phyloP scores from a whole-genome alignment of 139 green algal genomes.

The Chlamydomonas sphaeroides region DNA sequence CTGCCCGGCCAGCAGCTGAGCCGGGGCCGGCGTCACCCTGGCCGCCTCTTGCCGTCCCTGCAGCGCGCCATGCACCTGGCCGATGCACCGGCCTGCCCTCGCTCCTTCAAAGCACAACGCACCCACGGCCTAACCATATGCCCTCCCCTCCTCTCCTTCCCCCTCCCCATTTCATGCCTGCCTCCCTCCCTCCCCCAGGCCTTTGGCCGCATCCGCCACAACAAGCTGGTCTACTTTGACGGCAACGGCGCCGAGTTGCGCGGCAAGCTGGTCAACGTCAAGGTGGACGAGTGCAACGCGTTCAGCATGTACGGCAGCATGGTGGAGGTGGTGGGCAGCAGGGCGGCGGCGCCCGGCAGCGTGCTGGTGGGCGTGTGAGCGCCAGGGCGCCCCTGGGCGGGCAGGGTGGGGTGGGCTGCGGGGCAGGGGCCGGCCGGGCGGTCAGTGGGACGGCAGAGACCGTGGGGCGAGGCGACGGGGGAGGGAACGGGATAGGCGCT shows the following conservation, averaged over 20 bases:
- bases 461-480: too few relatives aligned
- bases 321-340: conserved; percentile 40
- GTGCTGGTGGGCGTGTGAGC: background rate
- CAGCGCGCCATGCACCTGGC: too few relatives aligned
- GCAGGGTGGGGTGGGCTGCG: background rate
- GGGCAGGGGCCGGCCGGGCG: background rate
- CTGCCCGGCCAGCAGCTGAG: too few relatives aligned
- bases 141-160: background rate
- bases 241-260: conserved; percentile 76
- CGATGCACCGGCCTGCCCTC: too few relatives aligned
- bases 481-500: too few relatives aligned
- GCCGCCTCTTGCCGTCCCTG: too few relatives aligned
- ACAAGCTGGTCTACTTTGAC: conserved; percentile 94
- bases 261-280: conserved; percentile 75
- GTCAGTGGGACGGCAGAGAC: too few relatives aligned
- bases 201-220: conserved; percentile 88
- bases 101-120: too few relatives aligned
- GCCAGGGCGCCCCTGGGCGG: too few relatives aligned
- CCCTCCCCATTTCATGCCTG: background rate
- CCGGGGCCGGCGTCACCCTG: too few relatives aligned
- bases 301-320: conserved; percentile 81
- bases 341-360: background rate
- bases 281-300: conserved; percentile 74
- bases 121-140: too few relatives aligned
- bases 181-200: conserved; percentile 59